These are phyloP conservation scores for Acer yangbiense DNA, from an alignment of 345 rosid species.

Conservation along the genomic window DNA sequence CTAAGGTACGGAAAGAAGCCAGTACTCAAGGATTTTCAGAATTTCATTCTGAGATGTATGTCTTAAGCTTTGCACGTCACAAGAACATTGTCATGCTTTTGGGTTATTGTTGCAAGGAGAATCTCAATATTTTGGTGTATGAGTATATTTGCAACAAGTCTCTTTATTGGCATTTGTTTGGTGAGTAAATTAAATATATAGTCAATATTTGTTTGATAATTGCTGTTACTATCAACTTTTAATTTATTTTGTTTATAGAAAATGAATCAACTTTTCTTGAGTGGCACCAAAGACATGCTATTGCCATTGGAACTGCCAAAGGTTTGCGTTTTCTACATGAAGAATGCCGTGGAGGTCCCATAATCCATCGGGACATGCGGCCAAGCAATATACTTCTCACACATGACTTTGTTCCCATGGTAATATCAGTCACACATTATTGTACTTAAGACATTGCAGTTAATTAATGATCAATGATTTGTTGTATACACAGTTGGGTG, in stretches of 20 bases:
- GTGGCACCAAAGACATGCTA: constrained; percentile 60
- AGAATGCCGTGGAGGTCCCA: constrained; percentile 66
- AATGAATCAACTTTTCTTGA: constrained; percentile 41
- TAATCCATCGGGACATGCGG: constrained; percentile 59
- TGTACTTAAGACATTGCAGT: no score
- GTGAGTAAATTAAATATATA: constrained; percentile 29
- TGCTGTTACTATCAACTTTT: neutral
- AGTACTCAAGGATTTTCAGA: constrained; percentile 58
- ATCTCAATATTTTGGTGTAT: constrained; percentile 60
- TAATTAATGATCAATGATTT: constrained; percentile 10
- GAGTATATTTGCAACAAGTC: constrained; percentile 74
- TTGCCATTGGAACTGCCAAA: constrained; percentile 62
- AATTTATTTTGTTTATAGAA: constrained; percentile 17
- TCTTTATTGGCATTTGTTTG: constrained; percentile 65
- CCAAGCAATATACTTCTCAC: constrained; percentile 69
- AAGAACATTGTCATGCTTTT: constrained; percentile 75
- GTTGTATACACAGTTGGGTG: constrained; percentile 50
- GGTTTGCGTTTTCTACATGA: constrained; percentile 65
- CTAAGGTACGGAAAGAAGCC: constrained; percentile 61
- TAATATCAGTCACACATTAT: constrained; percentile 8
- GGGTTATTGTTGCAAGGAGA: constrained; percentile 67
- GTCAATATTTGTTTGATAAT: neutral
- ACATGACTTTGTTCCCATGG: constrained; percentile 71
- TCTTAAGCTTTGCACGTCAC: constrained; percentile 60
- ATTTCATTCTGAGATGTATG: constrained; percentile 56